phyloP scores from a whole-genome alignment of 768 basidiomycete genomes.

The Tricholoma furcatifolium region DNA sequence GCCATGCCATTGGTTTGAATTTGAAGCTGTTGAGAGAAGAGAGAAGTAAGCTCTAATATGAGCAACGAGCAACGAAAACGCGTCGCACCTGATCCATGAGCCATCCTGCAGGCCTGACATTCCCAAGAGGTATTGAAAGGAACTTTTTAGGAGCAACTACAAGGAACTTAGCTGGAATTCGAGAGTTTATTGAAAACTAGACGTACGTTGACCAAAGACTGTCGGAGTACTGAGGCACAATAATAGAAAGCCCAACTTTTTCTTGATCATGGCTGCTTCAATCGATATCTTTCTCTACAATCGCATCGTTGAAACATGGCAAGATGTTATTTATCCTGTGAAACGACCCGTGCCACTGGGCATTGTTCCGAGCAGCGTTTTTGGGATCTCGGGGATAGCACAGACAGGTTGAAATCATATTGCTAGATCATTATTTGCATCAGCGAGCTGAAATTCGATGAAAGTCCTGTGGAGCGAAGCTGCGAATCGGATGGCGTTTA shows the following conservation, averaged over 20 bases:
- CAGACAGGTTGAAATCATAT: no score
- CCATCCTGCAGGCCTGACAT: conserved; percentile 40
- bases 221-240: conserved; percentile 6
- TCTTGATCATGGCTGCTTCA: neutral
- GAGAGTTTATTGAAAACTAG: neutral
- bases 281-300: no score
- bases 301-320: no score
- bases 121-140: conserved; percentile 38
- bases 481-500: neutral
- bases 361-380: no score
- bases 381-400: no score
- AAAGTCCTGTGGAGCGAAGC: no score
- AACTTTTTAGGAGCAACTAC: conserved; percentile 44
- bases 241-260: conserved; percentile 5
- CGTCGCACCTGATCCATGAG: conserved; percentile 36
- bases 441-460: no score
- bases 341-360: no score
- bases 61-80: neutral
- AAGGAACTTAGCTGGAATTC: neutral
- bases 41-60: neutral
- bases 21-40: conserved; percentile 28
- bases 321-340: no score
- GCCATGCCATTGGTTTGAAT: conserved; percentile 44
- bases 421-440: no score
- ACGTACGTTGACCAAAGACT: conserved; percentile 25